Evolutionary conservation across 1,284 basidiomycete species (phyloP).

Genomic region (Marasmius tenuissimus): DNA sequence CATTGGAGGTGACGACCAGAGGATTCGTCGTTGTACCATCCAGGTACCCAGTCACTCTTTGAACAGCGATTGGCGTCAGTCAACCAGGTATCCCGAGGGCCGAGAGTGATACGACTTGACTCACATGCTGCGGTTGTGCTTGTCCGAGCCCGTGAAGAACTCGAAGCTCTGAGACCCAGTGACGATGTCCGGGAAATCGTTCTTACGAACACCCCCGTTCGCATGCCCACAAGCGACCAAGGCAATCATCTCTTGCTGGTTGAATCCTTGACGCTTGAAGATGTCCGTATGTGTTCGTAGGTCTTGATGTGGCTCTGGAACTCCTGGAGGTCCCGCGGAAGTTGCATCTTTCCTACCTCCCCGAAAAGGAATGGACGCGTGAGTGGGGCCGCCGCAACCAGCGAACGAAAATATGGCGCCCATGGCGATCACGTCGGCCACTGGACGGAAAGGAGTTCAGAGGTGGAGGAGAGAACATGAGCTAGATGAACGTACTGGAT

Average conservation of each 20-base stretch:
- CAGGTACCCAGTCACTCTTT: constrained; percentile 36
- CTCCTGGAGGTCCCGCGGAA: constrained; percentile 28
- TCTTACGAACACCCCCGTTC: constrained; percentile 30
- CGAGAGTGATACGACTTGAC: constrained; percentile 4
- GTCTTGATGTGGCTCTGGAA: constrained; percentile 35
- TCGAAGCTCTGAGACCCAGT: constrained; percentile 24
- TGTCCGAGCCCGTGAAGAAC: constrained; percentile 10
- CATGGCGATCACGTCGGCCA: constrained; percentile 37
- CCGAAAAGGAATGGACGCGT: neutral
- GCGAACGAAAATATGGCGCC: constrained; percentile 22
- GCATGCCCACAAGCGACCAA: constrained; percentile 43
- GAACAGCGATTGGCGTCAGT: neutral
- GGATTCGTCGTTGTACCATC: constrained; percentile 33
- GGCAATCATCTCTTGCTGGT: constrained; percentile 38
- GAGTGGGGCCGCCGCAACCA: neutral
- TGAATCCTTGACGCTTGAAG: constrained; percentile 40
- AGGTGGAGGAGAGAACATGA: neutral
- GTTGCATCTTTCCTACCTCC: constrained; percentile 13
- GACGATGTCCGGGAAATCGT: constrained; percentile 37
- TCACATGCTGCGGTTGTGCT: constrained; percentile 36
- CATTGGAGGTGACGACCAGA: constrained; percentile 34
- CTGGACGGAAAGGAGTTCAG: constrained; percentile 18
- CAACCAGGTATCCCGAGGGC: neutral
- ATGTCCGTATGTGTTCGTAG: constrained; percentile 29
- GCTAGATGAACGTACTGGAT: neutral